Conservation (phyloP, 257 asterid genomes). For the Penstemon barbatus region DNA sequence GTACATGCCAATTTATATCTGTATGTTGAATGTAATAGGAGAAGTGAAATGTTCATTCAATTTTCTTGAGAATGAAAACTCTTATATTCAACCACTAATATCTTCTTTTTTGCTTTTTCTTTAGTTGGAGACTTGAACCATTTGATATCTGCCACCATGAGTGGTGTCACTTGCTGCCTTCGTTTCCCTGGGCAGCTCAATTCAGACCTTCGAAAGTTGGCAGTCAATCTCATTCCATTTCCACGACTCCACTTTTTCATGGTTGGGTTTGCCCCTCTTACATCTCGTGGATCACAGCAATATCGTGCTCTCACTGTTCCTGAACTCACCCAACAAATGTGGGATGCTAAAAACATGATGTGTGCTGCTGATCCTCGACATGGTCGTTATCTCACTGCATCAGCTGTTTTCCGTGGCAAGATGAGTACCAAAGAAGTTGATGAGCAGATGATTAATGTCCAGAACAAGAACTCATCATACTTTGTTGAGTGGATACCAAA, state of each 20-base stretch:
- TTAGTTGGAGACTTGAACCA: constrained; percentile 51
- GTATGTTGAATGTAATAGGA: too few relatives aligned
- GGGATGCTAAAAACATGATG: constrained; percentile 58
- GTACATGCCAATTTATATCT: too few relatives aligned
- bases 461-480: constrained; percentile 54
- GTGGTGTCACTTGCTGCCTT: constrained; percentile 61
- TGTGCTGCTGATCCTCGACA: constrained; percentile 57
- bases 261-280: constrained; percentile 56
- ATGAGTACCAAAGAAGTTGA: constrained; percentile 56
- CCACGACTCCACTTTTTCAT: constrained; percentile 55
- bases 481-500: constrained; percentile 57
- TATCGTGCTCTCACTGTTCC: constrained; percentile 53
- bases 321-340: constrained; percentile 57
- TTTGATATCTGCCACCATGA: constrained; percentile 56
- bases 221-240: constrained; percentile 50
- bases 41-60: too few relatives aligned
- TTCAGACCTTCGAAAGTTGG: constrained; percentile 47
- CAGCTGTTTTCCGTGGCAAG: constrained; percentile 56
- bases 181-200: constrained; percentile 58
- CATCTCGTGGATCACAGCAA: constrained; percentile 59
- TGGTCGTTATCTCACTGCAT: constrained; percentile 51
- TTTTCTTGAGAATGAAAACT: background rate
- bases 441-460: constrained; percentile 51
- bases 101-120: background rate
- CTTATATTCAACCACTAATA: background rate